These are phyloP conservation scores for Sergeia podlipaevii DNA, from an alignment of 208 protist species.

Conservation along the genomic window DNA sequence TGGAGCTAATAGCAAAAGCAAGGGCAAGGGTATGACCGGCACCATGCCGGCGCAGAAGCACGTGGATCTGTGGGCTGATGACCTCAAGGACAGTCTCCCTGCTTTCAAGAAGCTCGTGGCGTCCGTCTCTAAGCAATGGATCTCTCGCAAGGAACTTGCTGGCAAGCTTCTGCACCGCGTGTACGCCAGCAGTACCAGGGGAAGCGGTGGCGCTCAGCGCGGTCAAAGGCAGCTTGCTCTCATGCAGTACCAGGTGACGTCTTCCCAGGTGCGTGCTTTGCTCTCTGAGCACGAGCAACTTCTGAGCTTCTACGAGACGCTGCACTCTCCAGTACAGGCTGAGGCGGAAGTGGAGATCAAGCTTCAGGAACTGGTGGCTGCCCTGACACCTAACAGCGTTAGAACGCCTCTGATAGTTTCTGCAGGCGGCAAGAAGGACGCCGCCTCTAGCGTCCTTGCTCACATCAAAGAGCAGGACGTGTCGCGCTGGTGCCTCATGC, in stretches of 20 bases:
- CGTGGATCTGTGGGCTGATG: conserved; percentile 48
- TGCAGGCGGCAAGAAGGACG: neutral
- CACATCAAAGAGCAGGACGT: neutral
- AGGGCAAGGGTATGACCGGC: neutral
- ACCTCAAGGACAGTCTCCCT: conserved; percentile 38
- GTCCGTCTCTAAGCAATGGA: conserved; percentile 31
- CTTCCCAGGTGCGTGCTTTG: conserved; percentile 12
- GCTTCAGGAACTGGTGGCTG: conserved; percentile 26
- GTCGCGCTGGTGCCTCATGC: conserved; percentile 20
- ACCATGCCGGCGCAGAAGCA: neutral
- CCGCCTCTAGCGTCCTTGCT: neutral
- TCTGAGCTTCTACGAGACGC: conserved; percentile 35
- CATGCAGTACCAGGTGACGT: conserved; percentile 17
- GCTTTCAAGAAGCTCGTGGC: conserved; percentile 43
- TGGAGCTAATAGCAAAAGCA: neutral
- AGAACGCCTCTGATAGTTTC: neutral
- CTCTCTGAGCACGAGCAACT: conserved; percentile 34
- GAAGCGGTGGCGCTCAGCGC: neutral
- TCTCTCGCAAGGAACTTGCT: neutral
- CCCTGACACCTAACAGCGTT: neutral
- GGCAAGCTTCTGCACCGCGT: neutral
- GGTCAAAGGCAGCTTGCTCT: conserved; percentile 33
- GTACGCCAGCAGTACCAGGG: neutral
- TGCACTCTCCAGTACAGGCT: conserved; percentile 33
- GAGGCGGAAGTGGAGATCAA: conserved; percentile 36